Evolutionary conservation across 352 stramenopile species (phyloP).

Genomic region (Pythium sp.): DNA sequence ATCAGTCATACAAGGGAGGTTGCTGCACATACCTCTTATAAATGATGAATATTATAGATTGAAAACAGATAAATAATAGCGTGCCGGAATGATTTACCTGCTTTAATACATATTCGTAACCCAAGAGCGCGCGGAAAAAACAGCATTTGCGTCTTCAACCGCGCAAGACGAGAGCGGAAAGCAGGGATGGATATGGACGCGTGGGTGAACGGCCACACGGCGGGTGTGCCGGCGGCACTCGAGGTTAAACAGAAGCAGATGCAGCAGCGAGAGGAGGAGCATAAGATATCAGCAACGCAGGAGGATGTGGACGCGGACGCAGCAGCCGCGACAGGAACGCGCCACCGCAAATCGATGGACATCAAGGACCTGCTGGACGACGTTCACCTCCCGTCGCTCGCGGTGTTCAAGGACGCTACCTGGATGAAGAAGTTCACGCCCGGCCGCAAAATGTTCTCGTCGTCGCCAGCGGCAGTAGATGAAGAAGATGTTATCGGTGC

Average conservation of each 20-base stretch:
- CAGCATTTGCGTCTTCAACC: constrained; percentile 3
- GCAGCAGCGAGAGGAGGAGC: neutral
- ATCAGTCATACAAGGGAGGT: neutral
- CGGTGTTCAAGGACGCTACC: constrained; percentile 54
- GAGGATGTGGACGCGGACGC: constrained; percentile 19
- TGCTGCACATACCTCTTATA: neutral
- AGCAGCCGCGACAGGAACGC: neutral
- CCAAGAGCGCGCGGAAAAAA: constrained; percentile 3
- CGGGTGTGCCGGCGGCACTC: too few species aligned
- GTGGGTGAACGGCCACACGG: constrained; percentile 10
- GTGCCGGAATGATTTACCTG: neutral
- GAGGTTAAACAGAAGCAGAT: neutral
- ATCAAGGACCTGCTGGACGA: constrained; percentile 63
- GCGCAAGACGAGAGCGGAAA: neutral
- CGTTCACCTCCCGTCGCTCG: constrained; percentile 40
- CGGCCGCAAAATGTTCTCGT: constrained; percentile 26
- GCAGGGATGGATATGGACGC: constrained; percentile 15
- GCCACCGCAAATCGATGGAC: constrained; percentile 26
- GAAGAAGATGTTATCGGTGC: constrained; percentile 19
- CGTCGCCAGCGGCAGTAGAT: neutral
- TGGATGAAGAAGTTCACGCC: constrained; percentile 59
- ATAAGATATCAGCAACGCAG: neutral
- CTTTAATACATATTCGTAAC: constrained; percentile 1
- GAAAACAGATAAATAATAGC: neutral
- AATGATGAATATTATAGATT: too few species aligned